Conservation (phyloP, 768 basidiomycete species). For the Tricholoma flavovirens region DNA sequence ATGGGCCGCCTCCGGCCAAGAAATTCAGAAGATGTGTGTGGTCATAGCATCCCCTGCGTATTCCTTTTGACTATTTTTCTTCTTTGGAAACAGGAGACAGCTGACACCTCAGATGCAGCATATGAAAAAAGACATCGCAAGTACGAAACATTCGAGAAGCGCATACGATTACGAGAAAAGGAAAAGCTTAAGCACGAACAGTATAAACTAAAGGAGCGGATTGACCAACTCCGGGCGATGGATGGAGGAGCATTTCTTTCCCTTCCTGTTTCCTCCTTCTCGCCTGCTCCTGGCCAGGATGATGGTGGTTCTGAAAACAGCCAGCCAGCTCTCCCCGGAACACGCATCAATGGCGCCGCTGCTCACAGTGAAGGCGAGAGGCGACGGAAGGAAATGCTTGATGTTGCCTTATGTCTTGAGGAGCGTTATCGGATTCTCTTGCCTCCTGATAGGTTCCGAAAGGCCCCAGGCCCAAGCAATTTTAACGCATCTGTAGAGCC, state of each 20-base stretch:
- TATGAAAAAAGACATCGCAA: constrained; percentile 83
- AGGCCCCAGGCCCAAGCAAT: constrained; percentile 20
- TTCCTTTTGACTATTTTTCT: constrained; percentile 4
- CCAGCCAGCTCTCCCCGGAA: constrained; percentile 23
- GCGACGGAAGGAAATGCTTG: constrained; percentile 68
- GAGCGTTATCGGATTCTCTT: constrained; percentile 71
- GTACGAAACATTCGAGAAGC: constrained; percentile 83
- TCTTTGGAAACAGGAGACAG: constrained; percentile 35
- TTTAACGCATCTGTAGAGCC: constrained; percentile 18
- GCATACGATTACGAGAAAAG: constrained; percentile 80
- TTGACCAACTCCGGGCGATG: constrained; percentile 77
- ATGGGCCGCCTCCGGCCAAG: constrained; percentile 66
- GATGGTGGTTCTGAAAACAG: constrained; percentile 23
- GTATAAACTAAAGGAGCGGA: constrained; percentile 85
- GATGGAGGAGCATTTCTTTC: constrained; percentile 64
- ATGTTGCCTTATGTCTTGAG: constrained; percentile 58
- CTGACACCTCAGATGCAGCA: constrained; percentile 73
- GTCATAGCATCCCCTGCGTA: constrained; percentile 6
- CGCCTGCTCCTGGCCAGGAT: constrained; percentile 24
- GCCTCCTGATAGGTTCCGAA: constrained; percentile 51
- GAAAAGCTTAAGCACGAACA: constrained; percentile 90
- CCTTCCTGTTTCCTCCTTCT: constrained; percentile 54
- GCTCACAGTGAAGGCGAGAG: constrained; percentile 62
- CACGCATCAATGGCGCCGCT: constrained; percentile 31
- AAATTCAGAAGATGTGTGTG: constrained; percentile 63